Base-by-base conservation (phyloP, 2,329 filamentous ascomycete species). In the Aaosphaeria arxii region DNA sequence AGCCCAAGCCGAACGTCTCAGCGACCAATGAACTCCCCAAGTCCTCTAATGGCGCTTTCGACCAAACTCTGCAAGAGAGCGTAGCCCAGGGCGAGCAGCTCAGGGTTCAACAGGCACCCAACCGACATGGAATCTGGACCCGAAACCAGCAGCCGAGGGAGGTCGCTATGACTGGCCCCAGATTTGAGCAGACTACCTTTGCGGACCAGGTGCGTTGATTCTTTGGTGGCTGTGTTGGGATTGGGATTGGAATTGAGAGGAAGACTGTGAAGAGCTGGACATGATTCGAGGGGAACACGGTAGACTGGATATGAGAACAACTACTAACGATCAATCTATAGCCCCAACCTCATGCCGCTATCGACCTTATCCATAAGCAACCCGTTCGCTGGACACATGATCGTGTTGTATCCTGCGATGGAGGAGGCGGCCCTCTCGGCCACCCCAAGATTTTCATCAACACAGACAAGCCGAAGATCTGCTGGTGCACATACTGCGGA, bases 381-480 rank as follows among this genome's bases (percentile, higher is more conserved):
- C 92, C 91, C 17, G 94, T 99, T 33, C 82, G 84, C 71, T 99
- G 94, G 92, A 89, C 86, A 50, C 86, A 96, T 69, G 82, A 89
- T 55, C 83, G 85, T 52, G 74, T 88, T 43, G 92, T 95, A 44
- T 85, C 85, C 40, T 99, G 94, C 70, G 91, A 97, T 64, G 94
- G 94, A 49, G 94, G 92, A 50, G 91, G 91, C 58, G 94, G 92
- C 41, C 87, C 91, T 31, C 77, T 89, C 47, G 94, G 94, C 40
- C 94, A 99, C 72, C 94, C 94, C 43, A 83, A 84, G 66, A 87
- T 99, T 74, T 99, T 91, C 72, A 99, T 99, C 82, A 99, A 99
- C 76, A 86, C 88, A 58, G 94, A 99, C 75, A 97, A 96, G 80
- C 89, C 94, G 40, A 86, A 97, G 78, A 96, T 99, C 63, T 83